A percentile compares a stretch with the other conserved stretches of the same genome.
Conservation (phyloP, 2,329 filamentous ascomycete genomes). For the Zarea fungicola region DNA sequence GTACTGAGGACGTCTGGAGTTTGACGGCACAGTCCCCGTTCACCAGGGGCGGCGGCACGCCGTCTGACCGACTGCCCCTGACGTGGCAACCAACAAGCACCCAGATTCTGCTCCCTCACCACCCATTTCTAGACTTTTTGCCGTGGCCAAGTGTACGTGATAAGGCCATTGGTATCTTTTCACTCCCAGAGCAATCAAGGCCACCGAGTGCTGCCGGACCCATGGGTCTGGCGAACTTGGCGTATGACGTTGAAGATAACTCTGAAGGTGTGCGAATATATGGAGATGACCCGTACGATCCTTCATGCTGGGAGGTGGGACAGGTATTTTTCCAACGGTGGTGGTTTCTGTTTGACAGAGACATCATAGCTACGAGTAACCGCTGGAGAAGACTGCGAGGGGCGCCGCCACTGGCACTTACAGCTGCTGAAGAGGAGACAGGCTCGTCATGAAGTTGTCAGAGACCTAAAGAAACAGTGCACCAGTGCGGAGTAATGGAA, state of each 20-base stretch:
- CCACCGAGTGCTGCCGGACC: constrained; percentile 42
- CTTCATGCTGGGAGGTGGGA: constrained; percentile 51
- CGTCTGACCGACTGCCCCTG: constrained; percentile 35
- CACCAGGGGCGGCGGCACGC: constrained; percentile 24
- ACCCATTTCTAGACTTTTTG: constrained; percentile 52
- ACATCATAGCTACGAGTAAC: constrained; percentile 50
- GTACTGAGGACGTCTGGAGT: constrained; percentile 38
- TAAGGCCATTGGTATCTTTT: constrained; percentile 46
- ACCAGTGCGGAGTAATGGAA: too few species aligned
- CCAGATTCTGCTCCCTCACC: constrained; percentile 47
- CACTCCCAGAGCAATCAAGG: constrained; percentile 41
- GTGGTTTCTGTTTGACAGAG: constrained; percentile 55
- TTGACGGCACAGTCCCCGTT: constrained; percentile 44
- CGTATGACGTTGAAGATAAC: constrained; percentile 52
- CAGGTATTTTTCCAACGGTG: constrained; percentile 53
- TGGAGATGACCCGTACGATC: constrained; percentile 43
- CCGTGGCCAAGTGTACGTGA: constrained; percentile 53
- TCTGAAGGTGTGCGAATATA: constrained; percentile 47
- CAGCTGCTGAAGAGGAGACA: neutral
- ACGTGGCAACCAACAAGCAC: constrained; percentile 46
- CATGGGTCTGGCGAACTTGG: constrained; percentile 45
- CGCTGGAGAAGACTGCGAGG: constrained; percentile 43
- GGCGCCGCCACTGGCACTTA: constrained; percentile 25
- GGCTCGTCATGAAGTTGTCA: neutral
- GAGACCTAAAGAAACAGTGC: neutral